Conservation (phyloP, 176 grass and related monocot genomes). For the Carex pumila region DNA sequence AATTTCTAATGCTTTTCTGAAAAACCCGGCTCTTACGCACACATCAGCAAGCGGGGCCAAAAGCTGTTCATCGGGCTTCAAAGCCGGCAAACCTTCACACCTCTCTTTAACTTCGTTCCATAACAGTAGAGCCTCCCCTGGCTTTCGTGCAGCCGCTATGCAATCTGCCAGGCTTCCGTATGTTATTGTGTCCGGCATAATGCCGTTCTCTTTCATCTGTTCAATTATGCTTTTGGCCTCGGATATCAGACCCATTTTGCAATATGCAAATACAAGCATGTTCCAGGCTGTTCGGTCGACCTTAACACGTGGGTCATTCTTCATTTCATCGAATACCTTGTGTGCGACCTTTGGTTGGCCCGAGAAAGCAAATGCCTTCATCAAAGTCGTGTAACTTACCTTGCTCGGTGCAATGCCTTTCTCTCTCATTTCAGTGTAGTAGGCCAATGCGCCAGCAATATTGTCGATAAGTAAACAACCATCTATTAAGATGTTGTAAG, state of each 20-base stretch:
- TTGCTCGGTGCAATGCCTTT: constrained; percentile 56
- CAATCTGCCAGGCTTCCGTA: constrained; percentile 84
- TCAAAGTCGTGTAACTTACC: constrained; percentile 88
- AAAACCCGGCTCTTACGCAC: constrained; percentile 77
- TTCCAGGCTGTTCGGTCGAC: constrained; percentile 73
- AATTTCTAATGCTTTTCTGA: constrained; percentile 88
- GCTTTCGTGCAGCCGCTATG: constrained; percentile 45
- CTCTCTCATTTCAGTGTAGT: constrained; percentile 78
- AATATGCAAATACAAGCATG: constrained; percentile 78
- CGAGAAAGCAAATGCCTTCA: constrained; percentile 77
- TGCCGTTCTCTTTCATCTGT: constrained; percentile 53
- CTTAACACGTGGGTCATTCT: constrained; percentile 52
- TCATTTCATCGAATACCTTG: constrained; percentile 88
- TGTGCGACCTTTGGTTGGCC: constrained; percentile 73
- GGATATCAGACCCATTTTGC: constrained; percentile 44
- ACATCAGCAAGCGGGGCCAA: constrained; percentile 71
- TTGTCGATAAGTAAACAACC: constrained; percentile 73
- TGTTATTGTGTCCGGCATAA: constrained; percentile 51
- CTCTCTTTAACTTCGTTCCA: constrained; percentile 85
- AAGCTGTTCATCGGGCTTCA: constrained; percentile 58
- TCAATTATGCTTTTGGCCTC: constrained; percentile 60
- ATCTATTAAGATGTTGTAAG: constrained; percentile 90
- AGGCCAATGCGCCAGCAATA: constrained; percentile 48
- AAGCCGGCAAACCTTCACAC: constrained; percentile 25
- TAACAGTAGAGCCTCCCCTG: constrained; percentile 74